Evolutionary conservation across 495 filamentous ascomycete genomes (phyloP).

Genomic region (Xylaria cubensis): DNA sequence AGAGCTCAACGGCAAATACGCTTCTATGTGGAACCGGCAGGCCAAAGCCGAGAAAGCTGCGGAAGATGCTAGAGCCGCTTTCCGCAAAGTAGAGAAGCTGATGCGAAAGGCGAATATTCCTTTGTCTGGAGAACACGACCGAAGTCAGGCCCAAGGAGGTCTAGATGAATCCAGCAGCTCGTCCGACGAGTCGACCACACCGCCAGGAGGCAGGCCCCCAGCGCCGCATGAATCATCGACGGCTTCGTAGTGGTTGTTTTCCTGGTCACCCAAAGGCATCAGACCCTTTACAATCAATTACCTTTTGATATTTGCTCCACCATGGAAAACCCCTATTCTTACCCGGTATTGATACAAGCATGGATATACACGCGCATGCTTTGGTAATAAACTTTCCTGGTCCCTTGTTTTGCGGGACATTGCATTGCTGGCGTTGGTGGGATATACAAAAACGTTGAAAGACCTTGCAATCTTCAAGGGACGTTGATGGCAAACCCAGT

Average conservation of each 20-base stretch:
- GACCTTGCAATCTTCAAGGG: slow-evolving; percentile 33
- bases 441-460: slow-evolving; percentile 41
- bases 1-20: slow-evolving; percentile 77
- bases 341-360: slow-evolving; percentile 27
- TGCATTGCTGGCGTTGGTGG: slow-evolving; percentile 46
- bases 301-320: not conserved
- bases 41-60: slow-evolving; percentile 85
- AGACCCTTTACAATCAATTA: slow-evolving; percentile 4
- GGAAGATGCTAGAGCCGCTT: slow-evolving; percentile 67
- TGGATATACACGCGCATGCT: slow-evolving; percentile 34
- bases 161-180: slow-evolving; percentile 43
- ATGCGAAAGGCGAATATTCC: slow-evolving; percentile 53
- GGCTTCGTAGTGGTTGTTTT: slow-evolving; percentile 16
- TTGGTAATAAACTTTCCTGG: slow-evolving; percentile 37
- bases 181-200: slow-evolving; percentile 37
- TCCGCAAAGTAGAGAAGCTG: slow-evolving; percentile 63
- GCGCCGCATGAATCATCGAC: slow-evolving; percentile 29
- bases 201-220: slow-evolving; percentile 25
- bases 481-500: slow-evolving; percentile 36
- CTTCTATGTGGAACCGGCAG: slow-evolving; percentile 96
- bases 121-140: slow-evolving; percentile 35
- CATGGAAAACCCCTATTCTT: not conserved
- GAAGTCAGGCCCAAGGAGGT: slow-evolving; percentile 26
- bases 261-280: not conserved
- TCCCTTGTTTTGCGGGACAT: slow-evolving; percentile 27